These are phyloP conservation scores for Trypanosoma melophagium DNA, from an alignment of 208 protist species.

Conservation along the genomic window DNA sequence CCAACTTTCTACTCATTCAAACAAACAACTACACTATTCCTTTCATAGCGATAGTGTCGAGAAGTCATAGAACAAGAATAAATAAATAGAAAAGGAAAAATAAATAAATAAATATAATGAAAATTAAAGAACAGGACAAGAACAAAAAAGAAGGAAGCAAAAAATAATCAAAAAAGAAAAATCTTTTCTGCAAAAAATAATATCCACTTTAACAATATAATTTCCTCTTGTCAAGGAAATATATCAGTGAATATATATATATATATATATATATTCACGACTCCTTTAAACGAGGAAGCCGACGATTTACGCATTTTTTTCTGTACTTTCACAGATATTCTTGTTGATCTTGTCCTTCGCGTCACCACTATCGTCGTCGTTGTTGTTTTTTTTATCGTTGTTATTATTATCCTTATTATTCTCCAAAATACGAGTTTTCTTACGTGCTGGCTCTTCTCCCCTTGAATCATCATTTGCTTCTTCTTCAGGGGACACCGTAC, in stretches of 20 bases:
- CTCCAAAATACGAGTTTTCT: conserved; percentile 5
- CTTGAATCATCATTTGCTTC: conserved; percentile 38
- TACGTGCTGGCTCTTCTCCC: conserved; percentile 5
- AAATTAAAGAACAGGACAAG: no score
- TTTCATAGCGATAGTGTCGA: conserved; percentile 10
- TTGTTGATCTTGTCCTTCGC: not conserved
- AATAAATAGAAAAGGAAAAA: conserved; percentile 7
- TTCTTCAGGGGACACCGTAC: conserved; percentile 38
- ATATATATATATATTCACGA: conserved; percentile 11
- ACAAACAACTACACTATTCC: not conserved
- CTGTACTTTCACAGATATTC: no score
- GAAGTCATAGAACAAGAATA: not conserved
- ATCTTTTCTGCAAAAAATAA: no score
- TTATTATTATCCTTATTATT: not conserved
- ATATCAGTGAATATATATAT: conserved; percentile 5
- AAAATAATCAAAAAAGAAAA: no score
- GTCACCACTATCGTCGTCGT: conserved; percentile 22
- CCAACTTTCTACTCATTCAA: conserved; percentile 27
- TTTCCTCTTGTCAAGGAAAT: not conserved
- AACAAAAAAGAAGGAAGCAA: no score
- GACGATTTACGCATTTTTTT: no score
- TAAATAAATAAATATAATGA: conserved; percentile 5
- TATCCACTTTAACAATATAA: not conserved
- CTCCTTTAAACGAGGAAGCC: not conserved
- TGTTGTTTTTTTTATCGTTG: no score